phyloP scores from a whole-genome alignment of 768 basidiomycete genomes.

The Amanita exitialis region DNA sequence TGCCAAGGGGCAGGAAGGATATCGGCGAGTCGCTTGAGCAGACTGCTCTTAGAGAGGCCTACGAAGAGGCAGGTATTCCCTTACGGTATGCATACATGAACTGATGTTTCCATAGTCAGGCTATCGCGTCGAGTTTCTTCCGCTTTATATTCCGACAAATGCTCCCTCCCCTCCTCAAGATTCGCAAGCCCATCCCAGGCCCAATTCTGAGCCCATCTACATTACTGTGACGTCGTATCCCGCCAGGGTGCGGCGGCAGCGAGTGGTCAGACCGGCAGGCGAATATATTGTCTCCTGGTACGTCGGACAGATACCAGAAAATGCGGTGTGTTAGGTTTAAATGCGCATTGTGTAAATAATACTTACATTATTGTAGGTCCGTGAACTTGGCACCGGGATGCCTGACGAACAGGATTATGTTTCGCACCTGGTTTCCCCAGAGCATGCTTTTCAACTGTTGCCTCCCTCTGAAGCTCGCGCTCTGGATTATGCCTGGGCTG shows the following conservation, averaged over 20 bases:
- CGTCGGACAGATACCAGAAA: conserved; percentile 38
- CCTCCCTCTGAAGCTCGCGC: conserved; percentile 20
- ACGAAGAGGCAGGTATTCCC: conserved; percentile 44
- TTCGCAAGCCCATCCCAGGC: conserved; percentile 2
- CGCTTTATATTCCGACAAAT: conserved; percentile 27
- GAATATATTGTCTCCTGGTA: conserved; percentile 51
- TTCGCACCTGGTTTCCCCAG: conserved; percentile 29
- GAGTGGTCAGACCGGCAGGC: conserved; percentile 19
- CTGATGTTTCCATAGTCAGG: conserved; percentile 29
- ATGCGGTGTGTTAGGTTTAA: conserved; percentile 32
- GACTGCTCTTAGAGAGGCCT: conserved; percentile 52
- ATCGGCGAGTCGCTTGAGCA: conserved; percentile 51
- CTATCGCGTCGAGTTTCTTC: conserved; percentile 35
- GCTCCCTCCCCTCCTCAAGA: conserved; percentile 29
- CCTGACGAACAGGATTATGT: conserved; percentile 41
- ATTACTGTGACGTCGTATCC: conserved; percentile 23
- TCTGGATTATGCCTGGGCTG: conserved; percentile 27
- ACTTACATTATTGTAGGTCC: conserved; percentile 22
- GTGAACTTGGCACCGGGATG: conserved; percentile 44
- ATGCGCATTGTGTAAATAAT: neutral
- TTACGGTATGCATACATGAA: neutral
- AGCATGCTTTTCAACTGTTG: conserved; percentile 30
- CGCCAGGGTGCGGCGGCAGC: conserved; percentile 6
- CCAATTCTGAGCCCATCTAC: conserved; percentile 36
- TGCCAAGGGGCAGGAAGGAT: conserved; percentile 61